Evolutionary conservation across 2,329 filamentous ascomycete species (phyloP), one percentile per base, ranked within the genome.

Genomic region (Juglanconis oblonga): DNA sequence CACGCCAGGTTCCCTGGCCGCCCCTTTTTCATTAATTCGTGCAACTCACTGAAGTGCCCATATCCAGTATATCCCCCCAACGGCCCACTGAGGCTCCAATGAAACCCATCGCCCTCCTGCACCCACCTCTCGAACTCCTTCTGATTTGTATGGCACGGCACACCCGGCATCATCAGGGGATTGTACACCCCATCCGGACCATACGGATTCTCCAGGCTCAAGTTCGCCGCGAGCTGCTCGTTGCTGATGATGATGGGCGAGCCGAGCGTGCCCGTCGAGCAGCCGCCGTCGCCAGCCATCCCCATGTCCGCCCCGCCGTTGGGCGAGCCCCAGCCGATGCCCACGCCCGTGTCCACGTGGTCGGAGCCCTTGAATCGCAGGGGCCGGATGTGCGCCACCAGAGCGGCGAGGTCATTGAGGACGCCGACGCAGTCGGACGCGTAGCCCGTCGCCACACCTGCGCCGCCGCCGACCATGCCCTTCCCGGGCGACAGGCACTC

Each of bases 381-480:
- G 24, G 50, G 58, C 2, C 61, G 50, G 32, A 61, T 57, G 38
- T 53, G 61, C 11, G 58, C 54, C 17, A 62, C 57, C 14, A 62
- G 54, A 11, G 36, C 45, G 13, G 61, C 48, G 8, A 62, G 38
- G 32, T 62, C 61, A 13, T 57, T 57, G n/a, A 62, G 58, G 5
- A 62, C 61, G 44, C 58, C 32, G 11, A 55, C n/a, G 17, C 61
- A 62, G 61, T 62, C 61, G 8, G 61, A 57, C 9, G 57, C 61
- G 55, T 62, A 62, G 10, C 61, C 61, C n/a, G 57, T 62, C 4
- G 50, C 54, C 2, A 10, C 47, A 11, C 47, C 49, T n/a, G 17
- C 54, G 7, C 72, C 74, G 8, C 72, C 68, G n/a, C 63, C 65
- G 14, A 24, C 24, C 24, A 24, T 24, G 14, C n/a, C 44, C 5